Evolutionary conservation across 1,284 basidiomycete species (phyloP).

Genomic region (Bondarzewia mesenterica): DNA sequence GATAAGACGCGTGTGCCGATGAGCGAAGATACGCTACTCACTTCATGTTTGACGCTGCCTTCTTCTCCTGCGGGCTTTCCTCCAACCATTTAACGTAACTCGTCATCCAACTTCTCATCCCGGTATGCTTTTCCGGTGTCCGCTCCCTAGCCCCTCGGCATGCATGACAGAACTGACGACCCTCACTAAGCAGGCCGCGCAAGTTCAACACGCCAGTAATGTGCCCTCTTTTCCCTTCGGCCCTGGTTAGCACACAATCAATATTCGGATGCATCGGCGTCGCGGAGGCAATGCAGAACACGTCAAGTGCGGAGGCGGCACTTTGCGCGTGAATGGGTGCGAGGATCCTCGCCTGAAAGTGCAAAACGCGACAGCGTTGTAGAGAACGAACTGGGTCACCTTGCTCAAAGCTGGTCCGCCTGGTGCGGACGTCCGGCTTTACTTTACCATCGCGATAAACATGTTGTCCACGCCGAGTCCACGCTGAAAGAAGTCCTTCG

Average conservation of each 20-base stretch:
- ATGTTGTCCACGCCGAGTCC: conserved; percentile 52
- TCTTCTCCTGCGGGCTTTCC: conserved; percentile 33
- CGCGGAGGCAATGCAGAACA: conserved; percentile 50
- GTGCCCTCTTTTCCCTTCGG: conserved; percentile 35
- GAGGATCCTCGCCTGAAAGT: conserved; percentile 18
- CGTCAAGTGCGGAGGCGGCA: conserved; percentile 35
- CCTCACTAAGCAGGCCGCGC: conserved; percentile 40
- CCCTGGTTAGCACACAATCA: conserved; percentile 49
- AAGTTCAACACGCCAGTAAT: conserved; percentile 53
- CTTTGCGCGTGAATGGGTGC: conserved; percentile 22
- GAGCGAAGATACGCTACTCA: conserved; percentile 20
- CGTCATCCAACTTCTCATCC: conserved; percentile 36
- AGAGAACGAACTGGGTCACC: conserved; percentile 50
- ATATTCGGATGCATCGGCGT: conserved; percentile 62
- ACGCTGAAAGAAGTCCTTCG: background rate
- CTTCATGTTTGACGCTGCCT: conserved; percentile 35
- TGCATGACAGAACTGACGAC: conserved; percentile 45
- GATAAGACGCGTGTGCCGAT: too few species aligned
- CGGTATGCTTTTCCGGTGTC: conserved; percentile 39
- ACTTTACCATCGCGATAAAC: conserved; percentile 55
- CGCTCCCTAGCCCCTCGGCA: conserved; percentile 37
- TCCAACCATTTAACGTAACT: conserved; percentile 52
- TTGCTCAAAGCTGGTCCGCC: conserved; percentile 45
- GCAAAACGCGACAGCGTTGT: conserved; percentile 48
- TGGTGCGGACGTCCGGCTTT: conserved; percentile 53